A percentile compares a stretch with the other conserved stretches of the same genome.
Conservation (phyloP, 768 basidiomycete species). For the Porphyrellus cyaneotinctus region DNA sequence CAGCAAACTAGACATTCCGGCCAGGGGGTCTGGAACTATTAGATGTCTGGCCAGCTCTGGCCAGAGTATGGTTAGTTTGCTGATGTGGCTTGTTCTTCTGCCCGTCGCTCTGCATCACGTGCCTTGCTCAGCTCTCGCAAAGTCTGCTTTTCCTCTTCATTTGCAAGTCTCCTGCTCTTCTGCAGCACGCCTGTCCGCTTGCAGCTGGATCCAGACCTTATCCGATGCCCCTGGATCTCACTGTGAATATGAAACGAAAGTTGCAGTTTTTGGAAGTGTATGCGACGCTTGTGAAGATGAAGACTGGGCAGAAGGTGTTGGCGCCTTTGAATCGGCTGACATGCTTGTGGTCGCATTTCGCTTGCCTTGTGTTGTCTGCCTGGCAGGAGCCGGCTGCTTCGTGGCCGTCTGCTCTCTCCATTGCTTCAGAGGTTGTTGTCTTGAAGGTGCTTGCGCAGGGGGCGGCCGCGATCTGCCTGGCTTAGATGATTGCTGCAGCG, state of each 20-base stretch:
- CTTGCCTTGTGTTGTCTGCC: neutral
- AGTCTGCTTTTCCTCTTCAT: constrained; percentile 17
- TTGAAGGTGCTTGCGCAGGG: constrained; percentile 14
- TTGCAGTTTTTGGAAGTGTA: neutral
- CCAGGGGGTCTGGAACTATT: too few relatives aligned
- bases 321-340: neutral
- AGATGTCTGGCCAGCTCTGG: too few relatives aligned
- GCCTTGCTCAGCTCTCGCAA: constrained; percentile 16
- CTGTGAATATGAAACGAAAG: neutral
- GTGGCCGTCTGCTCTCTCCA: neutral
- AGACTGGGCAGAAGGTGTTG: neutral
- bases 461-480: constrained; percentile 1
- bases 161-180: constrained; percentile 17
- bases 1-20: too few relatives aligned
- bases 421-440: constrained; percentile 1
- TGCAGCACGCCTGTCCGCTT: constrained; percentile 33
- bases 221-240: constrained; percentile 55
- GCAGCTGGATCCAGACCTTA: constrained; percentile 47
- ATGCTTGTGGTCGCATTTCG: neutral
- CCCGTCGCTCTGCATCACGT: constrained; percentile 17
- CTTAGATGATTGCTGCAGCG: neutral
- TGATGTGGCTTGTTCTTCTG: constrained; percentile 24
- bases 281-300: neutral
- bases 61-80: too few relatives aligned
- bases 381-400: neutral